Evolutionary conservation across 176 grass and related monocot species (phyloP).

Genomic region (Rhynchospora tenuis): DNA sequence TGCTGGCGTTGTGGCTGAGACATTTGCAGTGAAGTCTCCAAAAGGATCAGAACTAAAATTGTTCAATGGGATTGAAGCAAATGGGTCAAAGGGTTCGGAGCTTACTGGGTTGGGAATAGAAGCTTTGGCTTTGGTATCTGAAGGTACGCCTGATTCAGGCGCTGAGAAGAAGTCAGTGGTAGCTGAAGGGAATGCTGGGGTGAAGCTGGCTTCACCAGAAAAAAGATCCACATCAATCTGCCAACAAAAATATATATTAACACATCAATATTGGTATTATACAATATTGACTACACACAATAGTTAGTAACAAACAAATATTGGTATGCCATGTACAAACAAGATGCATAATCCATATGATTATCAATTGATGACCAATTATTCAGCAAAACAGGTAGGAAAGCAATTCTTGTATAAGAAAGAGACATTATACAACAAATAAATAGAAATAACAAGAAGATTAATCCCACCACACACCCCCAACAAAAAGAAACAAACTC

Average conservation of each 20-base stretch:
- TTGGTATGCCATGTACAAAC: background rate
- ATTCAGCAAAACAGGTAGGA: background rate
- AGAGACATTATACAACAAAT: background rate
- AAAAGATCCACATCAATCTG: conserved; percentile 58
- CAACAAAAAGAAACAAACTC: background rate
- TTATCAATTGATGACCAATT: background rate
- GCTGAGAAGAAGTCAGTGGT: conserved; percentile 47
- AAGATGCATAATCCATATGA: no score
- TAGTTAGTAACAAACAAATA: background rate
- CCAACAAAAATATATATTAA: background rate
- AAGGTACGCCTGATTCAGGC: conserved; percentile 23
- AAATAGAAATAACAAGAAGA: conserved; percentile 1
- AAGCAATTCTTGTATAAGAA: background rate
- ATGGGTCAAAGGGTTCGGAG: conserved; percentile 73
- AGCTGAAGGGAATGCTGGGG: conserved; percentile 42
- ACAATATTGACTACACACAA: background rate
- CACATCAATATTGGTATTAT: background rate
- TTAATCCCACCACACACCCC: background rate
- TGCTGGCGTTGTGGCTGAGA: conserved; percentile 22
- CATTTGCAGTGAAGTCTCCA: conserved; percentile 52
- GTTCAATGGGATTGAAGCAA: conserved; percentile 70
- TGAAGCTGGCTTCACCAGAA: conserved; percentile 28
- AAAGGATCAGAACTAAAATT: conserved; percentile 79
- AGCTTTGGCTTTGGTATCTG: conserved; percentile 30
- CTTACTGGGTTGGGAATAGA: conserved; percentile 25